phyloP scores from a whole-genome alignment of 163 green algal genomes.

The Coccomyxa subellipsoidea region DNA sequence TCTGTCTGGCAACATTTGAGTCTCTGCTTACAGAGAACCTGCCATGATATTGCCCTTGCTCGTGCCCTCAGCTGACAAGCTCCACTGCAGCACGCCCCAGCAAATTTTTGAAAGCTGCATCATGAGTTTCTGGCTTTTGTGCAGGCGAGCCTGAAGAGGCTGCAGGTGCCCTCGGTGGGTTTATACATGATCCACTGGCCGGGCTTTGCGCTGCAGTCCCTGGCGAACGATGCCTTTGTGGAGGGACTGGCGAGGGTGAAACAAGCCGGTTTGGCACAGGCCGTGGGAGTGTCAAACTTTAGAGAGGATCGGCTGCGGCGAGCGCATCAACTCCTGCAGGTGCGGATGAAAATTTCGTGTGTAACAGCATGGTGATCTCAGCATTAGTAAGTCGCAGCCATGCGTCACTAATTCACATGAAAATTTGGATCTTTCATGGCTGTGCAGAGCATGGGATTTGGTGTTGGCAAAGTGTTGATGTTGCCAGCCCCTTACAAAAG shows the following conservation, averaged over 20 bases:
- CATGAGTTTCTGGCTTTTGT: neutral
- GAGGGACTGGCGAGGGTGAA: conserved; percentile 57
- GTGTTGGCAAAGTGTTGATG: too few relatives aligned
- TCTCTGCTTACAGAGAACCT: neutral
- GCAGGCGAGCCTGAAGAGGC: conserved; percentile 56
- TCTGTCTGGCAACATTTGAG: neutral
- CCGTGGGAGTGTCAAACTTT: conserved; percentile 93
- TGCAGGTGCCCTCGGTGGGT: conserved; percentile 59
- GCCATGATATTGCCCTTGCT: neutral
- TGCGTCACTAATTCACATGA: neutral
- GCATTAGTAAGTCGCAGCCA: neutral
- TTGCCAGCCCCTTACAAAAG: too few relatives aligned
- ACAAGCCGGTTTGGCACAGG: conserved; percentile 48
- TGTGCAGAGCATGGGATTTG: neutral
- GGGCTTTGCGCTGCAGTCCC: conserved; percentile 65
- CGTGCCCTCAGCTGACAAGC: too few relatives aligned
- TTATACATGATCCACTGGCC: conserved; percentile 86
- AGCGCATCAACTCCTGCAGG: conserved; percentile 36
- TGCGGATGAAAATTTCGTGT: neutral
- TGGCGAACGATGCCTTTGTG: conserved; percentile 78
- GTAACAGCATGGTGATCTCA: neutral
- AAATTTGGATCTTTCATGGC: neutral
- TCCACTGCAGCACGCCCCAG: too few relatives aligned
- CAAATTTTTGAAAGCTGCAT: too few relatives aligned
- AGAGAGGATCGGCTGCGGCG: conserved; percentile 58